phyloP scores from a whole-genome alignment of 2,329 filamentous ascomycete genomes.

The Colletotrichum godetiae region DNA sequence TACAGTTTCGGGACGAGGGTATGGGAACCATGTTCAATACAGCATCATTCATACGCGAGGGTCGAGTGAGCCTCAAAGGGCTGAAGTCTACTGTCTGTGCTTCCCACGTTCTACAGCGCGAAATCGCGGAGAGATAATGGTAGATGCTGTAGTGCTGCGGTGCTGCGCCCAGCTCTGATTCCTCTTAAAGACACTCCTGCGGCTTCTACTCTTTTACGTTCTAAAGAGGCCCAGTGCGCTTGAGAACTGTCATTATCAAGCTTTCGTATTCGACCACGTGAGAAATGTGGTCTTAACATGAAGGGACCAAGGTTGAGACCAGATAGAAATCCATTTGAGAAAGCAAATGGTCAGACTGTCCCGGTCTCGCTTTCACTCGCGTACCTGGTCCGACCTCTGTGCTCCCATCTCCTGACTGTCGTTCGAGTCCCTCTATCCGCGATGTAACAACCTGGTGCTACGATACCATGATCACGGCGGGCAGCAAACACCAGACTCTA shows the following conservation, averaged over 20 bases:
- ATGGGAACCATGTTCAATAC: slow-evolving; percentile 20
- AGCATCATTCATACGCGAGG: not conserved
- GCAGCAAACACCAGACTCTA: not conserved
- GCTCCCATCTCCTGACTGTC: not conserved
- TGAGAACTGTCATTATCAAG: too few relatives aligned
- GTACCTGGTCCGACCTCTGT: not conserved
- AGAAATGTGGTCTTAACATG: too few relatives aligned
- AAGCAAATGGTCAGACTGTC: not conserved
- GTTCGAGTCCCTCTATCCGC: not conserved
- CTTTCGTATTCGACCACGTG: too few relatives aligned
- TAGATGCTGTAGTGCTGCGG: too few relatives aligned
- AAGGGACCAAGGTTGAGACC: not conserved
- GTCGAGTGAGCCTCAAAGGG: not conserved
- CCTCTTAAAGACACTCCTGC: too few relatives aligned
- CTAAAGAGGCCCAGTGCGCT: too few relatives aligned
- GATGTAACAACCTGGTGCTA: not conserved
- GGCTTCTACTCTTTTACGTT: too few relatives aligned
- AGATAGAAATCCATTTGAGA: not conserved
- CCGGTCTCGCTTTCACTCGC: not conserved
- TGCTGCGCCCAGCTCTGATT: too few relatives aligned
- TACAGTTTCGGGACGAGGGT: slow-evolving; percentile 4
- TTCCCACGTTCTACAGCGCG: not conserved
- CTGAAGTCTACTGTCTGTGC: not conserved
- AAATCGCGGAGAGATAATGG: not conserved
- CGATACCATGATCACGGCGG: not conserved